Percentiles rank a stretch among this genome's conserved stretches.
Evolutionary conservation across 1,284 basidiomycete species (phyloP).

Genomic region (Ustilago curta): DNA sequence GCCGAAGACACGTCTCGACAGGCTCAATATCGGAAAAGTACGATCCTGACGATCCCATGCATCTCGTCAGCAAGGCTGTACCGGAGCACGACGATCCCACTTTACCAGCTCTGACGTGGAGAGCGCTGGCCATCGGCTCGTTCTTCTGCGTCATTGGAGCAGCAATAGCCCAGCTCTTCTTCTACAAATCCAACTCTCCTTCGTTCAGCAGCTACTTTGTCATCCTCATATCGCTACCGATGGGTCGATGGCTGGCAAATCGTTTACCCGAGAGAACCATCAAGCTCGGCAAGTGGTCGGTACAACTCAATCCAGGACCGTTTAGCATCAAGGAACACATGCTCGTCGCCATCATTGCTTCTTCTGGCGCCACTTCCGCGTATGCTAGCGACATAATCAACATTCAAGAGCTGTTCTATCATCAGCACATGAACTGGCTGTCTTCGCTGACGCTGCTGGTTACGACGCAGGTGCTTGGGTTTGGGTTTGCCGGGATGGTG

Average conservation of each 20-base stretch:
- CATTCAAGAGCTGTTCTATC: conserved; percentile 68
- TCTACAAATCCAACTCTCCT: conserved; percentile 69
- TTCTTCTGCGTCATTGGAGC: conserved; percentile 74
- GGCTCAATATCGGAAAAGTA: conserved; percentile 47
- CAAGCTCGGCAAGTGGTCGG: conserved; percentile 55
- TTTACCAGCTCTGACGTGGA: conserved; percentile 72
- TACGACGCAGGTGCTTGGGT: conserved; percentile 67
- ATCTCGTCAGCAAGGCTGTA: conserved; percentile 70
- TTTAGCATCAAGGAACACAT: conserved; percentile 72
- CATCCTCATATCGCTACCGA: conserved; percentile 72
- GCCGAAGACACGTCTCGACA: conserved; percentile 33
- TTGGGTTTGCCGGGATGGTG: conserved; percentile 67
- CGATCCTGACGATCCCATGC: conserved; percentile 59
- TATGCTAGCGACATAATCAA: conserved; percentile 69
- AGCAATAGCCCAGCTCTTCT: conserved; percentile 65
- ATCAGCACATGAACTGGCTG: conserved; percentile 64
- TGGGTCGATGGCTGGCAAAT: conserved; percentile 70
- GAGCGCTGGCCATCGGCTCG: conserved; percentile 73
- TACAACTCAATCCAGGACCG: conserved; percentile 72
- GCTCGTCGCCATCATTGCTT: conserved; percentile 71
- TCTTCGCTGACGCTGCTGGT: conserved; percentile 64
- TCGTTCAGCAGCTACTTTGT: conserved; percentile 74
- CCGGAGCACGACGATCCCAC: conserved; percentile 73
- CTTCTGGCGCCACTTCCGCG: conserved; percentile 70
- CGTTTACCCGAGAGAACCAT: conserved; percentile 62